Conservation (phyloP, 805 yeast species). For the Zygosaccharomyces siamensis region DNA sequence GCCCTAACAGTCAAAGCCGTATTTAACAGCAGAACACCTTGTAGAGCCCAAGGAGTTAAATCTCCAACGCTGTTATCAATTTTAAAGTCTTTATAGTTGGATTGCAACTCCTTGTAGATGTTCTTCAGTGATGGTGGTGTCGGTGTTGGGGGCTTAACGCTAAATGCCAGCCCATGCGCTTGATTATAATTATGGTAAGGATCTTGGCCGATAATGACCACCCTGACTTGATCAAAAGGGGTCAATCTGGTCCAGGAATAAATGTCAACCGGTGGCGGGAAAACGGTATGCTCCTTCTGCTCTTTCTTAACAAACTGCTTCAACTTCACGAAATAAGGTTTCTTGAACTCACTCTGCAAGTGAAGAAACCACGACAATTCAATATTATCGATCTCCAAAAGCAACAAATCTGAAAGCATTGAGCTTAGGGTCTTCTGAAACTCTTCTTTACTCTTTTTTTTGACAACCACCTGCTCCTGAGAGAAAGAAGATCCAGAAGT, state of each 20-base stretch:
- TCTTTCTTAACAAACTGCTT: conserved; percentile 58
- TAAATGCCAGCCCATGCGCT: conserved; percentile 95
- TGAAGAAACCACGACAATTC: conserved; percentile 75
- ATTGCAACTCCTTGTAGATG: conserved; percentile 73
- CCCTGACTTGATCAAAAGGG: conserved; percentile 67
- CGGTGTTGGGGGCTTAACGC: conserved; percentile 76
- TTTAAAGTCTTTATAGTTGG: conserved; percentile 68
- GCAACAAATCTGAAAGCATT: conserved; percentile 38
- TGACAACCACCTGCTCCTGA: not conserved
- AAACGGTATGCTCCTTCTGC: conserved; percentile 46
- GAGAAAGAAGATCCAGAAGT: not conserved
- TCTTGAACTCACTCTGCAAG: conserved; percentile 65
- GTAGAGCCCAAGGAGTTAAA: conserved; percentile 75
- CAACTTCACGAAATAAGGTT: conserved; percentile 75
- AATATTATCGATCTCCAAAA: conserved; percentile 63
- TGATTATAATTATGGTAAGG: conserved; percentile 92
- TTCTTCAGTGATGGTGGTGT: conserved; percentile 87
- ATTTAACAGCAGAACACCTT: conserved; percentile 84
- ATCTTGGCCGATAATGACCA: conserved; percentile 88
- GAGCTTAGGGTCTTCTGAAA: conserved; percentile 14
- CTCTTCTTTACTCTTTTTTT: conserved; percentile 5
- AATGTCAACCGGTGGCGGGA: conserved; percentile 72
- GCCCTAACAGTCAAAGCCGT: conserved; percentile 89
- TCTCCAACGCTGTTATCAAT: conserved; percentile 49
- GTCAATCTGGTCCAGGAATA: conserved; percentile 92